Evolutionary conservation across 257 asterid genomes (phyloP), one percentile per base, ranked within the genome.

Genomic region (Nicotiana knightiana): DNA sequence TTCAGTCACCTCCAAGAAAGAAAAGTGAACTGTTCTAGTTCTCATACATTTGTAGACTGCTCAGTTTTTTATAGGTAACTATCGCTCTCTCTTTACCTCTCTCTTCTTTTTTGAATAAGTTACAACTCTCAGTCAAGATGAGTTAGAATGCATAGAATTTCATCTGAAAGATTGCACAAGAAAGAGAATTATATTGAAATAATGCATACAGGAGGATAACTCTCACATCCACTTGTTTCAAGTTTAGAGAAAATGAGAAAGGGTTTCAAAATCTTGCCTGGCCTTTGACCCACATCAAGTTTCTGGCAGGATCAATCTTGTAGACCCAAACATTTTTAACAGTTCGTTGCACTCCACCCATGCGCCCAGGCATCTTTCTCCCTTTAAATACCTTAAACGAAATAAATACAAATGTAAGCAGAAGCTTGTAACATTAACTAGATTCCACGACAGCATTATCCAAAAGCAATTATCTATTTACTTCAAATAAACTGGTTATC

Each of bases 341-440:
- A 4, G 99, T 96, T 88, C 91, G 83, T 90, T 91, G 98, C 82
- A 71, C 93, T 57, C 88, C 93, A 67, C 99, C 99, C 99, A 93
- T 95, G 87, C 93, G 95, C 37, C 98, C 99, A 76, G 98, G 94
- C 98, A 95, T 95, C 88, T 95, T 95, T 91, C 85, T 95, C 83
- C 93, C 95, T 87, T 92, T 93, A 63, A 93, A 91, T 28, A 95
- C 99, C 98, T 93, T 87, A 83, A 13, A 61, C 64, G 15, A 79
- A 83, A 81, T 79, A 30, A 75, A 28, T 59, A 58, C 55, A n/a
- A 82, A 16, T 54, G 24, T 71, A 43, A 57, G 66, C 43, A 68
- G 32, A 37, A 79, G 51, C 51, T 4, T 64, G 30, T 9, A 30
- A 33, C 24, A 37, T 18, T 64, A 13, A 55, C 30, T 21, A 61